Base-by-base conservation (phyloP, 2,329 filamentous ascomycete genomes). In the Aureobasidium subglaciale region DNA sequence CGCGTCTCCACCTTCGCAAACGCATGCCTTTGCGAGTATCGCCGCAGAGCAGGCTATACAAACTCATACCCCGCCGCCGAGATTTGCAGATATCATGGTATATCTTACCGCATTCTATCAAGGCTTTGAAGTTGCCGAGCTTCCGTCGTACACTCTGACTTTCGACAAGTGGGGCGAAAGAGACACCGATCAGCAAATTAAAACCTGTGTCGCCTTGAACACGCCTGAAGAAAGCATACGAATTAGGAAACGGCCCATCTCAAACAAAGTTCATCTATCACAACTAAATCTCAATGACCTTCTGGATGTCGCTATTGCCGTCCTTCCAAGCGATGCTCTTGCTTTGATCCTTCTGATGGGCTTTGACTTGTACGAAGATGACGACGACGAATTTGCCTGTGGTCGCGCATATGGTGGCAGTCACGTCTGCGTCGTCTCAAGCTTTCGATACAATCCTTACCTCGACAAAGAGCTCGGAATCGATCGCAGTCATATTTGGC, bases 331-430 rank as follows among this genome's bases (percentile, higher is more conserved):
- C 11, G 38, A 86, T 61, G 83, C 83, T 0, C 83, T 83, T 57
- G 74, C 83, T 0, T 63, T 86, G 1, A 62, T 84, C 0, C 64
- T 87, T 32, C 63, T 86, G 0, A 69, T 79, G 0, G 70, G 82
- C 30, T 78, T 85, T n/a, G 84, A 87, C 63, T 67, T 86, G 13
- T 86, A 83, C 62, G 83, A 87, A 61, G 76, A 77, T 48, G 80
- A 84, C 0, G 79, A 85, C 0, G 85, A 87, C 58, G 78, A 82
- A 18, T 88, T 87, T 62, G 82, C 79, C 53, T 86, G 83, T 59
- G 85, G 84, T 0, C 70, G 83, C 25, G 83, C 85, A 0, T 88
- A 84, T 63, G 85, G 85, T 0, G 81, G 77, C 0, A 82, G 78
- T 56, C 73, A 84, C 4, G 77, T 88, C 1, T 76, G 78, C 0